phyloP scores from a whole-genome alignment of 2,329 filamentous ascomycete species.

The Trichoderma guizhouense region DNA sequence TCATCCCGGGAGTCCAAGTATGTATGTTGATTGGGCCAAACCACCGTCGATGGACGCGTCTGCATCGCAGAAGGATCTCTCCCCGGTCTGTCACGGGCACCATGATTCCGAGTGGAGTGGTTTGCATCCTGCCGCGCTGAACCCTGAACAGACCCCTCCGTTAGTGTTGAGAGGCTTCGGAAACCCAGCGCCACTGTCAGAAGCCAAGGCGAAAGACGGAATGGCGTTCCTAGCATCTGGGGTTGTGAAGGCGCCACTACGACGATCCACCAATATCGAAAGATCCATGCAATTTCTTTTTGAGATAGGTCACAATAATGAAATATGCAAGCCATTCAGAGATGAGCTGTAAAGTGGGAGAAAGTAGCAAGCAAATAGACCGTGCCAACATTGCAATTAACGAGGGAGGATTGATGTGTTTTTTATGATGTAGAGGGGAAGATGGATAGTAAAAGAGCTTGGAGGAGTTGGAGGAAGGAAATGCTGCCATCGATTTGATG shows the following conservation, averaged over 20 bases:
- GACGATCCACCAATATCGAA: constrained; percentile 13
- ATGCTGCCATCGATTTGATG: background rate
- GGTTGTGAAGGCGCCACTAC: constrained; percentile 17
- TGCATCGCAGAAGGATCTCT: constrained; percentile 4
- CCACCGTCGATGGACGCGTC: background rate
- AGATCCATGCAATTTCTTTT: background rate
- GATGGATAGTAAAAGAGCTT: background rate
- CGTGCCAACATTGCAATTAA: background rate
- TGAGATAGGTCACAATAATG: background rate
- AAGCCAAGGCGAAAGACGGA: constrained; percentile 20
- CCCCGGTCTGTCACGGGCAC: constrained; percentile 1
- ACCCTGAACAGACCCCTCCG: constrained; percentile 19
- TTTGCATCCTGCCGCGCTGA: background rate
- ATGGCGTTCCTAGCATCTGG: constrained; percentile 19
- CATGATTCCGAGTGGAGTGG: constrained; percentile 14
- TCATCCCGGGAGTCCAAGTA: background rate
- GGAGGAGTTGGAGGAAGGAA: background rate
- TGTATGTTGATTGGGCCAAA: background rate
- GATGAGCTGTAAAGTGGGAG: background rate
- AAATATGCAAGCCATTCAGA: background rate
- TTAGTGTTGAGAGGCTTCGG: constrained; percentile 22
- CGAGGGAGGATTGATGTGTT: background rate
- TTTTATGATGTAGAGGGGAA: background rate
- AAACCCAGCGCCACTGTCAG: constrained; percentile 22
- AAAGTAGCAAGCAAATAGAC: background rate